These are phyloP conservation scores for Emergomyces pasteurianus DNA, from an alignment of 2,329 filamentous ascomycete species.

Conservation along the genomic window DNA sequence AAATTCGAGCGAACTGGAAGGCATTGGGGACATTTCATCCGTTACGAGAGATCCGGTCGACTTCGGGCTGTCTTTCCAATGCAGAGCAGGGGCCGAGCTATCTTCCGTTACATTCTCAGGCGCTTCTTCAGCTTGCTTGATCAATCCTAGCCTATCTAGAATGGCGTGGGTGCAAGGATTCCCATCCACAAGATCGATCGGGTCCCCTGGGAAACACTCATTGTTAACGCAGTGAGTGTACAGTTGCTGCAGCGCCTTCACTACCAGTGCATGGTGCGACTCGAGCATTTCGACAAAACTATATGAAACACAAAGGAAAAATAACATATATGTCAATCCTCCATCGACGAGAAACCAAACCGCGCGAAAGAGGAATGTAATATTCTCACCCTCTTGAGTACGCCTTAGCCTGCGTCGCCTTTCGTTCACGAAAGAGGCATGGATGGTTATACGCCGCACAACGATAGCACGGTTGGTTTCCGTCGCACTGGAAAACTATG, in stretches of 20 bases:
- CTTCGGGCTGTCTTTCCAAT: slow-evolving; percentile 24
- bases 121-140: slow-evolving; percentile 32
- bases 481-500: slow-evolving; percentile 27
- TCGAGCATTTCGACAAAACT: slow-evolving; percentile 36
- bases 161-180: slow-evolving; percentile 33
- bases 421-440: slow-evolving; percentile 33
- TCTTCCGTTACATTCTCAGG: slow-evolving; percentile 25
- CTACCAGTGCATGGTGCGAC: slow-evolving; percentile 31
- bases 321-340: slow-evolving; percentile 4
- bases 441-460: slow-evolving; percentile 33
- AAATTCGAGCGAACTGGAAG: slow-evolving; percentile 22
- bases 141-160: slow-evolving; percentile 30
- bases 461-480: slow-evolving; percentile 34
- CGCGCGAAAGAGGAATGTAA: neutral
- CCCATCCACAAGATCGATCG: slow-evolving; percentile 29
- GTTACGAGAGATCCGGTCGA: slow-evolving; percentile 27
- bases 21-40: slow-evolving; percentile 28
- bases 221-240: slow-evolving; percentile 32
- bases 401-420: slow-evolving; percentile 32
- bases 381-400: slow-evolving; percentile 31
- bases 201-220: slow-evolving; percentile 32
- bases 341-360: neutral
- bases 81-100: slow-evolving; percentile 23
- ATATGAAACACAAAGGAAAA: neutral
- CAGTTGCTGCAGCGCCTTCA: slow-evolving; percentile 31